These are phyloP conservation scores for Raphanus raphanistrum DNA, from an alignment of 345 rosid genomes.

Conservation along the genomic window DNA sequence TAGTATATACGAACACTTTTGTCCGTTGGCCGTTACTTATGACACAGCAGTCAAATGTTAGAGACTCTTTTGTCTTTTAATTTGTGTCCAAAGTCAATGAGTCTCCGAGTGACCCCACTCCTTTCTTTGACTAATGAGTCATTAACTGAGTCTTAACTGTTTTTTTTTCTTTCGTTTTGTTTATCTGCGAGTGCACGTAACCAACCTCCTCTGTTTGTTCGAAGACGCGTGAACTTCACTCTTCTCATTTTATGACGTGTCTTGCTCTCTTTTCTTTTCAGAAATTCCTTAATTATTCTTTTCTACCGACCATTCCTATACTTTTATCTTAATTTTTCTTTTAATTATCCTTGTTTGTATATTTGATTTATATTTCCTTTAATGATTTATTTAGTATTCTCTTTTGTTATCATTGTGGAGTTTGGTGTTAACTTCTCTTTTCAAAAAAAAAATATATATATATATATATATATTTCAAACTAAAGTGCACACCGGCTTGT, in stretches of 20 bases:
- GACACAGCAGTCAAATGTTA: slow-evolving; percentile 20
- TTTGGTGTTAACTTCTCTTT: slow-evolving; percentile 24
- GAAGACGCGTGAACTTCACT: slow-evolving; percentile 23
- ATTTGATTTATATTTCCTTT: not conserved
- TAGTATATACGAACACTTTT: not conserved
- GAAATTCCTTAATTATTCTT: slow-evolving; percentile 10
- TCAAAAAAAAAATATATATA: not conserved
- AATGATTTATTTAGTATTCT: not conserved
- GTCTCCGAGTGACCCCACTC: slow-evolving; percentile 18
- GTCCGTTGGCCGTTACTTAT: slow-evolving; percentile 21
- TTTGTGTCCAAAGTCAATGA: slow-evolving; percentile 9
- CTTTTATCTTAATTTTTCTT: not conserved
- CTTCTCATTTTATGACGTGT: slow-evolving; percentile 19
- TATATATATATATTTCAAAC: not conserved
- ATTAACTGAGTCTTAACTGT: slow-evolving; percentile 23
- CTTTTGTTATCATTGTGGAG: slow-evolving; percentile 21
- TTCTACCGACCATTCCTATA: slow-evolving; percentile 28
- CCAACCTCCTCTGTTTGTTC: slow-evolving; percentile 8
- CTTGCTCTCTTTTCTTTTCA: not conserved
- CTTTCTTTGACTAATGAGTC: slow-evolving; percentile 22
- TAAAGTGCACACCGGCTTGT: not conserved
- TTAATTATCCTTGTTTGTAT: slow-evolving; percentile 2
- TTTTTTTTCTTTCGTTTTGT: slow-evolving; percentile 1
- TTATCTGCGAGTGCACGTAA: slow-evolving; percentile 18
- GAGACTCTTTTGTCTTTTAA: not conserved